Evolutionary conservation across 106 monocot genomes (phyloP).

Genomic region (Phalaenopsis aphrodite): DNA sequence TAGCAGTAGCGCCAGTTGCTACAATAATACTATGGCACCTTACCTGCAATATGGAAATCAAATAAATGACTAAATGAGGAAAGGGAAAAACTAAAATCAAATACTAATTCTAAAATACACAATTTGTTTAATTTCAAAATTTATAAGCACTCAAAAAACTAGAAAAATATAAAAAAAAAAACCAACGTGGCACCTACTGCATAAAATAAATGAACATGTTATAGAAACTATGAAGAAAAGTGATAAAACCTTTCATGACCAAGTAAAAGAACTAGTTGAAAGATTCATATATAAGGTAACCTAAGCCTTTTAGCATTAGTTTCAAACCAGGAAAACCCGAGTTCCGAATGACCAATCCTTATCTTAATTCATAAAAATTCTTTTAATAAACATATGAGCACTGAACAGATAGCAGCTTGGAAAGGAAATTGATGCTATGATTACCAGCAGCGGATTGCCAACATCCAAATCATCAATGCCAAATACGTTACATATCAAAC

Average conservation of each 20-base stretch:
- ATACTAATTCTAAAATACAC: too few relatives aligned
- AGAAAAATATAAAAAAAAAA: too few relatives aligned
- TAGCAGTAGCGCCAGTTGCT: conserved; percentile 93
- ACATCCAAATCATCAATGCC: background rate
- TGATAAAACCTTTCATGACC: background rate
- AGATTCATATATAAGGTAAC: background rate
- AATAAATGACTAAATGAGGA: background rate
- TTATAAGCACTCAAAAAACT: too few relatives aligned
- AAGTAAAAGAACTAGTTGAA: background rate
- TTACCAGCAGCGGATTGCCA: background rate
- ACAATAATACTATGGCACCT: conserved; percentile 81
- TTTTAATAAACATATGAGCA: background rate
- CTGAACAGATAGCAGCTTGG: background rate
- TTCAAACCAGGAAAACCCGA: background rate
- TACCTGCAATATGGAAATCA: conserved; percentile 45
- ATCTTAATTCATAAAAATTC: background rate
- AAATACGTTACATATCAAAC: background rate
- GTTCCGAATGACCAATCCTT: background rate
- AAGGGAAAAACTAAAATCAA: background rate
- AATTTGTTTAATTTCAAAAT: too few relatives aligned
- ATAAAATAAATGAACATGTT: background rate
- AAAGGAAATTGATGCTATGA: background rate
- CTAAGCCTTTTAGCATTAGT: background rate
- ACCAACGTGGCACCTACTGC: background rate
- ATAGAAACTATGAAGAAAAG: background rate